A percentile compares a stretch with the other conserved stretches of the same genome.
phyloP scores from a whole-genome alignment of 331 rosid genomes.

The Malus hybrid region DNA sequence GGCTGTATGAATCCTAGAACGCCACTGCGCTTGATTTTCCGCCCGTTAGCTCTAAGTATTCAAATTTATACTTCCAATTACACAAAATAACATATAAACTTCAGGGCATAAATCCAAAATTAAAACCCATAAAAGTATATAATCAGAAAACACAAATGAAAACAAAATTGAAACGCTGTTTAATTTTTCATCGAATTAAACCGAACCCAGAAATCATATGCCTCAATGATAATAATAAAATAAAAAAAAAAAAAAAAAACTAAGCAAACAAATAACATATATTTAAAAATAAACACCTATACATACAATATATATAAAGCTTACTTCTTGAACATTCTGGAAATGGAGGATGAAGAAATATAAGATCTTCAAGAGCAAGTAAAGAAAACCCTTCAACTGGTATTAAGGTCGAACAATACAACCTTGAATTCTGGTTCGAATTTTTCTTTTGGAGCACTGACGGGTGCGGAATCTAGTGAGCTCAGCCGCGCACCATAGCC shows the following conservation, averaged over 20 bases:
- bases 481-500: not conserved
- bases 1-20: no score
- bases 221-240: not conserved
- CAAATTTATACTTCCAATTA: not conserved
- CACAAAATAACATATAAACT: not conserved
- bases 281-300: not conserved
- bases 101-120: not conserved
- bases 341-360: not conserved
- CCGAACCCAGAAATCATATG: constrained; percentile 1
- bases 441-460: not conserved
- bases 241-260: not conserved
- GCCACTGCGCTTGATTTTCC: no score
- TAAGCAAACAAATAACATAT: not conserved
- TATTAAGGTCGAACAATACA: not conserved
- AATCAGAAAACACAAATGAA: not conserved
- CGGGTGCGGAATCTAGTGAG: not conserved
- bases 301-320: not conserved
- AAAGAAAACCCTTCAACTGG: not conserved
- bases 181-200: not conserved
- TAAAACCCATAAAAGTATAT: not conserved
- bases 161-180: not conserved
- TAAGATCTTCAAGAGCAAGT: not conserved
- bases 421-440: not conserved
- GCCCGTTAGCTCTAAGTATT: not conserved
- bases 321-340: constrained; percentile 85